Conservation (phyloP, 75 land plant species). For the Cupressus sempervirens region DNA sequence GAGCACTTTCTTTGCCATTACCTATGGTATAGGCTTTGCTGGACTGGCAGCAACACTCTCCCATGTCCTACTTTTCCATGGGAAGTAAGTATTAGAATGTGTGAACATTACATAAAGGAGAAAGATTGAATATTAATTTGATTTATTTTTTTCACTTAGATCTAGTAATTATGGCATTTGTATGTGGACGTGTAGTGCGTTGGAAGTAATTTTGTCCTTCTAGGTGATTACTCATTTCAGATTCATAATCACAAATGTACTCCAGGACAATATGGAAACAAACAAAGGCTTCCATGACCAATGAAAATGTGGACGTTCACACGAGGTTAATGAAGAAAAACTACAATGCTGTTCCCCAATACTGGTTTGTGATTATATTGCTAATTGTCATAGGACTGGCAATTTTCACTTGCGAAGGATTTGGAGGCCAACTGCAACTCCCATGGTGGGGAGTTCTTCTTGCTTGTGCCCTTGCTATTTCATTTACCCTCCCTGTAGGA, state of each 20-base stretch:
- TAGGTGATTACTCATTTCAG: neutral
- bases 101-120: too few species aligned
- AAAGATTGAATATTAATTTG: too few species aligned
- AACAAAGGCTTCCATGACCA: constrained; percentile 1
- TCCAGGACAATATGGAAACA: neutral
- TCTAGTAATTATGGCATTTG: constrained; percentile 6
- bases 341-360: constrained; percentile 49
- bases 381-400: constrained; percentile 14
- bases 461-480: constrained; percentile 38
- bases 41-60: constrained; percentile 54
- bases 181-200: too few species aligned
- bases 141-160: neutral
- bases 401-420: constrained; percentile 38
- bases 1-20: constrained; percentile 64
- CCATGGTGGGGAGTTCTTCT: constrained; percentile 69
- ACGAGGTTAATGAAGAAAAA: constrained; percentile 38
- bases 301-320: constrained; percentile 27
- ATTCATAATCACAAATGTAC: neutral
- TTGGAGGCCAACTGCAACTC: constrained; percentile 42
- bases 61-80: constrained; percentile 74
- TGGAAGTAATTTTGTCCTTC: neutral
- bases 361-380: constrained; percentile 41
- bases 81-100: constrained; percentile 16
- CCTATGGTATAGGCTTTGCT: constrained; percentile 79
- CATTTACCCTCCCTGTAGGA: constrained; percentile 64